Evolutionary conservation across 495 filamentous ascomycete genomes (phyloP).

Genomic region (Penicillium malachiteum): DNA sequence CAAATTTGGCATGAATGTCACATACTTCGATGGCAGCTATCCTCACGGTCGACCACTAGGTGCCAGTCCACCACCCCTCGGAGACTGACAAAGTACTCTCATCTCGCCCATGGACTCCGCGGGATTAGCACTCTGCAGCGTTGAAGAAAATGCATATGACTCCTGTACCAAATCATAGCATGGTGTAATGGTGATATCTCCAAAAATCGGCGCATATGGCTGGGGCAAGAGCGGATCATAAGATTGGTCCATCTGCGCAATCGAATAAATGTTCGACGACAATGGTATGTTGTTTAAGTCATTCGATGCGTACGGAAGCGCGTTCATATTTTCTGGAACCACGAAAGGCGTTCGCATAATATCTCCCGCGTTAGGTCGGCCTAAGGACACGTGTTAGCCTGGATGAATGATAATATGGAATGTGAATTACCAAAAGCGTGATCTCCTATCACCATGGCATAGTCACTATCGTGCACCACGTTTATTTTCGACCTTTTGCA

Average conservation of each 20-base stretch:
- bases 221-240: not conserved
- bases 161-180: conserved; percentile 1
- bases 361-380: not conserved
- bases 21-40: not conserved
- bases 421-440: not conserved
- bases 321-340: not conserved
- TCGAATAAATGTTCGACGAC: not conserved
- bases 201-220: conserved; percentile 2
- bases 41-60: not conserved
- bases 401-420: not conserved
- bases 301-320: not conserved
- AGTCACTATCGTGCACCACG: not conserved
- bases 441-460: not conserved
- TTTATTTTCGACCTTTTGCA: not conserved
- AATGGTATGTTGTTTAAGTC: not conserved
- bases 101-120: not conserved
- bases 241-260: not conserved
- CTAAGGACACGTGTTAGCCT: not conserved
- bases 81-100: not conserved
- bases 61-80: not conserved
- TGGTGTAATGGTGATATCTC: conserved; percentile 1
- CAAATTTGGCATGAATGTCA: not conserved
- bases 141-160: conserved; percentile 1
- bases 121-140: not conserved
- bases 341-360: not conserved